Evolutionary conservation across 306 rosid species (phyloP).

Genomic region (Medicago ruthenica): DNA sequence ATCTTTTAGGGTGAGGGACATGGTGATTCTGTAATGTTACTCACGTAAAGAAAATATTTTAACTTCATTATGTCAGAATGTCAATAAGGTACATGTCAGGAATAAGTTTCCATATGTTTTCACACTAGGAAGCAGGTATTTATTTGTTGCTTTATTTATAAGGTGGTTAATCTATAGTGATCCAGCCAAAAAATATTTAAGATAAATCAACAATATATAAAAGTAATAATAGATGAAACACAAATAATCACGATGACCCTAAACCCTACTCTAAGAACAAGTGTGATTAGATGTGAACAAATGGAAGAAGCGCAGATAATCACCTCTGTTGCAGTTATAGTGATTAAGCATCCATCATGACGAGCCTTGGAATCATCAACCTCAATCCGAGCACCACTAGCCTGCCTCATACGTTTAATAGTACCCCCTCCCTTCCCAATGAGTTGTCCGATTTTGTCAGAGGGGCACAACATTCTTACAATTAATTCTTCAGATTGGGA

Average conservation of each 20-base stretch:
- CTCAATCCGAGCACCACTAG: slow-evolving; percentile 89
- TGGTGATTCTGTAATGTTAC: slow-evolving; percentile 6
- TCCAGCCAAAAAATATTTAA: not conserved
- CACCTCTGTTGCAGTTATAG: slow-evolving; percentile 82
- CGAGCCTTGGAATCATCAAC: slow-evolving; percentile 88
- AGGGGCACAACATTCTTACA: slow-evolving; percentile 71
- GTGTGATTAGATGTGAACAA: slow-evolving; percentile 18
- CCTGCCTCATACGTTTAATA: slow-evolving; percentile 87
- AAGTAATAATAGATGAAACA: too few relatives aligned
- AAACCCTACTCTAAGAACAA: not conserved
- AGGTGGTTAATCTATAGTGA: not conserved
- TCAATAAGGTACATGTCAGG: slow-evolving; percentile 14
- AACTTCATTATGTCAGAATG: too few relatives aligned
- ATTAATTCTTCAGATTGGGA: slow-evolving; percentile 64
- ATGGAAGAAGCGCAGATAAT: slow-evolving; percentile 28
- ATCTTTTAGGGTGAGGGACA: not conserved
- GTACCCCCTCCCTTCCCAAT: slow-evolving; percentile 96
- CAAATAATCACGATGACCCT: too few relatives aligned
- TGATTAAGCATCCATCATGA: slow-evolving; percentile 74
- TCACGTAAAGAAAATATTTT: too few relatives aligned
- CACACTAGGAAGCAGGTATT: slow-evolving; percentile 14
- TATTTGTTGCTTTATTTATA: slow-evolving; percentile 13
- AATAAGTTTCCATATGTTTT: slow-evolving; percentile 7
- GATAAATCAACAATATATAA: not conserved
- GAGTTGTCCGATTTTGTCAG: slow-evolving; percentile 91